A percentile compares a stretch with the other conserved stretches of the same genome.
Conservation (phyloP, 1,284 basidiomycete species). For the Ceratobasidium sp. region DNA sequence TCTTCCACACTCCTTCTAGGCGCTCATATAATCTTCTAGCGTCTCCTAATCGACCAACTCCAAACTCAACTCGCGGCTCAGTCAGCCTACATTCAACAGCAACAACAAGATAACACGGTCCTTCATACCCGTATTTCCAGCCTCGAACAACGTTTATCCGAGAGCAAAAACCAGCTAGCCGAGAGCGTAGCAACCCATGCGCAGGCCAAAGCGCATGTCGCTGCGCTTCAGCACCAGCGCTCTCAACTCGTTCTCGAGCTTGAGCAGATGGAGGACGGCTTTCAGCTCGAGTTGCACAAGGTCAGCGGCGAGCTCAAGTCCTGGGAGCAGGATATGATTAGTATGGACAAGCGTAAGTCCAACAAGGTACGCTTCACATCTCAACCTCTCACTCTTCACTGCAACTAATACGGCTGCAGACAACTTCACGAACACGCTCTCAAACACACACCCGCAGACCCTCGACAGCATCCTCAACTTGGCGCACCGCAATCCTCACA, state of each 20-base stretch:
- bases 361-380: neutral
- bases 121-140: slow-evolving; percentile 2
- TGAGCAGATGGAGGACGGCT: slow-evolving; percentile 38
- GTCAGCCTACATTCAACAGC: neutral
- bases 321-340: slow-evolving; percentile 17
- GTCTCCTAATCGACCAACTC: slow-evolving; percentile 32
- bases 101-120: neutral
- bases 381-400: neutral
- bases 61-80: slow-evolving; percentile 14
- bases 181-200: neutral
- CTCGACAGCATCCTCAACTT: neutral
- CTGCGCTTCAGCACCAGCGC: slow-evolving; percentile 28
- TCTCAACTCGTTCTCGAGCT: slow-evolving; percentile 23
- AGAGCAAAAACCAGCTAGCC: slow-evolving; percentile 2
- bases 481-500: neutral
- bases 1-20: neutral
- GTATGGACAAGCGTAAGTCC: neutral
- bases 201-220: slow-evolving; percentile 23
- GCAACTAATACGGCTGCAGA: neutral
- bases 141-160: slow-evolving; percentile 15
- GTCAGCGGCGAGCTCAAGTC: slow-evolving; percentile 4
- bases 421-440: neutral
- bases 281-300: slow-evolving; percentile 34
- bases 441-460: slow-evolving; percentile 9
- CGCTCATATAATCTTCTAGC: neutral